Evolutionary conservation across 495 filamentous ascomycete genomes (phyloP).

Genomic region (Xylaria intraflava): DNA sequence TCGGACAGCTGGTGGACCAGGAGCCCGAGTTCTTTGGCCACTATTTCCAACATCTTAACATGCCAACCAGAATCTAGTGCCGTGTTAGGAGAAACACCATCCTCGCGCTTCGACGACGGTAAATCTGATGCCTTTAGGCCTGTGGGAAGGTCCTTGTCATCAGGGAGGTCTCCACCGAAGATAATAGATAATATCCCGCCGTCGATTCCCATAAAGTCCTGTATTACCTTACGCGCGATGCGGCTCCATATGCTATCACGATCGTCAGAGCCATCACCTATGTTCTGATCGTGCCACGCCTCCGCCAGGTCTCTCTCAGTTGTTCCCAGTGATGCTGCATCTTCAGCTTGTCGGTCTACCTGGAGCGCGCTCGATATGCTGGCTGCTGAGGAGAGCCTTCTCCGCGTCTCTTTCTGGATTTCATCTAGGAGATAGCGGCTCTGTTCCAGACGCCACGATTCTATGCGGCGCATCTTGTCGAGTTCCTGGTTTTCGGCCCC

Average conservation of each 20-base stretch:
- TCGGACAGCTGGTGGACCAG: constrained; percentile 77
- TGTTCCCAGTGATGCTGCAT: constrained; percentile 13
- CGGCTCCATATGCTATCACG: constrained; percentile 68
- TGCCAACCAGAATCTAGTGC: constrained; percentile 59
- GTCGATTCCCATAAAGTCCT: constrained; percentile 86
- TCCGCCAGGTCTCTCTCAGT: constrained; percentile 29
- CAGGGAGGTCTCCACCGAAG: constrained; percentile 75
- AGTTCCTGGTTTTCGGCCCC: constrained; percentile 51
- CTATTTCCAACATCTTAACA: constrained; percentile 66
- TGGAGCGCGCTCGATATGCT: constrained; percentile 11
- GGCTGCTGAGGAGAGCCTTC: constrained; percentile 42
- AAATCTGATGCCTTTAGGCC: constrained; percentile 31
- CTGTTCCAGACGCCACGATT: constrained; percentile 88
- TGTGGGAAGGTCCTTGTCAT: constrained; percentile 41
- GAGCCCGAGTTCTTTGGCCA: constrained; percentile 78
- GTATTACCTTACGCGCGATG: constrained; percentile 78
- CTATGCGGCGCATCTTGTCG: constrained; percentile 75
- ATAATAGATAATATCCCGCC: constrained; percentile 76
- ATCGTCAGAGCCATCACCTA: constrained; percentile 26
- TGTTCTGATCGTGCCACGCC: constrained; percentile 39
- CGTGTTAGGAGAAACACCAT: constrained; percentile 17
- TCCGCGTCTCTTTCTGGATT: constrained; percentile 76
- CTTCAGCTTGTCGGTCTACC: constrained; percentile 16
- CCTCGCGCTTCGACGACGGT: constrained; percentile 12
- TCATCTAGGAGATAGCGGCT: constrained; percentile 77